Conservation (phyloP, 208 protist species). For the Acanthamoeba rhysodes region DNA sequence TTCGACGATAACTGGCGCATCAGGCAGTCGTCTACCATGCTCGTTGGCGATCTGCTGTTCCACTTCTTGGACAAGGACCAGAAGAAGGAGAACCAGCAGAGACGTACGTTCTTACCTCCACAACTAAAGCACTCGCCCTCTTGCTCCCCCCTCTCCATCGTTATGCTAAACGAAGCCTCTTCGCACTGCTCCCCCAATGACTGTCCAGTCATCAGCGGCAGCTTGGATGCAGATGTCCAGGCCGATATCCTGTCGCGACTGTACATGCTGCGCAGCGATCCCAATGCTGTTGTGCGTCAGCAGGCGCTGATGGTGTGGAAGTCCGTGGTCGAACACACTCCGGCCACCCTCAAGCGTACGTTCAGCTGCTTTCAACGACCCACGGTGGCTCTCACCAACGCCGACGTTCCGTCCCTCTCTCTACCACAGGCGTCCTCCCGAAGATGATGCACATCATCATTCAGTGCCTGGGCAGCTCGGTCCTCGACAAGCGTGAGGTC, state of each 20-base stretch:
- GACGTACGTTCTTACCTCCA: conserved; percentile 1
- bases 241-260: conserved; percentile 88
- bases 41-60: conserved; percentile 91
- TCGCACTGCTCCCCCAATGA: neutral
- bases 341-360: conserved; percentile 84
- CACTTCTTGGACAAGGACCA: conserved; percentile 66
- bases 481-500: conserved; percentile 79
- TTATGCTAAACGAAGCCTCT: too few relatives aligned
- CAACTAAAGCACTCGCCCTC: neutral
- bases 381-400: neutral
- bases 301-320: conserved; percentile 91
- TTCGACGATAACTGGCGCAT: conserved; percentile 92
- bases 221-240: conserved; percentile 86
- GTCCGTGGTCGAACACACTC: conserved; percentile 90
- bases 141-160: neutral
- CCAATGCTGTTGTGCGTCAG: conserved; percentile 86
- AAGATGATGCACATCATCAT: conserved; percentile 76
- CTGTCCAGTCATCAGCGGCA: conserved; percentile 73
- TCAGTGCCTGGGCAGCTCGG: conserved; percentile 53
- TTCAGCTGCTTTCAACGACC: neutral
- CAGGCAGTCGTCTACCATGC: conserved; percentile 79
- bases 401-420: neutral
- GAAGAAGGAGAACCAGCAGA: conserved; percentile 67
- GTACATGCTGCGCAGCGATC: conserved; percentile 91
- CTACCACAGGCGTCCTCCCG: conserved; percentile 9